phyloP scores from a whole-genome alignment of 768 basidiomycete species.

The Leucogyrophana mollusca region DNA sequence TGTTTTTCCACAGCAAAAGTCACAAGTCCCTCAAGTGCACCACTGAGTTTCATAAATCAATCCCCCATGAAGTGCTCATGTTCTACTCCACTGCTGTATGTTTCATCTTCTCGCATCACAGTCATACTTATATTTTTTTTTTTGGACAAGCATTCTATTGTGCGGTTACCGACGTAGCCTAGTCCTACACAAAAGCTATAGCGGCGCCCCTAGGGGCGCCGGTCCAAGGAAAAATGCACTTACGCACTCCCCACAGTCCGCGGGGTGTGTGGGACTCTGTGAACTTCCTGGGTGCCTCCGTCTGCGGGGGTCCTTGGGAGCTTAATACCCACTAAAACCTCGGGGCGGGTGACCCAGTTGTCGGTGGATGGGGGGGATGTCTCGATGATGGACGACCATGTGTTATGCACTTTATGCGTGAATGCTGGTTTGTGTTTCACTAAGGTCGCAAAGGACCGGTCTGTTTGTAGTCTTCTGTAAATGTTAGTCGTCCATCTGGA shows the following conservation, averaged over 20 bases:
- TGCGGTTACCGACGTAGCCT: conserved; percentile 1
- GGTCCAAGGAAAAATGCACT: conserved; percentile 1
- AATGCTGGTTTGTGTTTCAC: conserved; percentile 2
- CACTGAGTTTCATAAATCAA: no score
- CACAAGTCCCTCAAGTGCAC: no score
- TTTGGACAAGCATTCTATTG: conserved; percentile 2
- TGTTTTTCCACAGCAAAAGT: no score
- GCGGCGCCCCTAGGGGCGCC: no score
- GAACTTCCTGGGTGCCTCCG: not conserved
- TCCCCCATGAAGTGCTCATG: no score
- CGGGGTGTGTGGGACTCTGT: conserved; percentile 3
- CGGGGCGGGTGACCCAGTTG: conserved; percentile 18
- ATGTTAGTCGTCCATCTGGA: no score
- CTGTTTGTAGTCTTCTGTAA: no score
- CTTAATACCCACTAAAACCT: conserved; percentile 35
- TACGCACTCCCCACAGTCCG: not conserved
- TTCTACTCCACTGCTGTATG: no score
- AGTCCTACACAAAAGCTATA: conserved; percentile 4
- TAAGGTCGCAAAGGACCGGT: no score
- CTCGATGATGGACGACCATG: conserved; percentile 6
- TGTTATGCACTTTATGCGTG: conserved; percentile 16
- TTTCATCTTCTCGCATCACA: no score
- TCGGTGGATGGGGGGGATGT: conserved; percentile 5
- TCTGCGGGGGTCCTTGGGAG: not conserved
- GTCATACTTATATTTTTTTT: conserved; percentile 4